Conservation (phyloP, 2,329 filamentous ascomycete species). For the Exophiala sideris region DNA sequence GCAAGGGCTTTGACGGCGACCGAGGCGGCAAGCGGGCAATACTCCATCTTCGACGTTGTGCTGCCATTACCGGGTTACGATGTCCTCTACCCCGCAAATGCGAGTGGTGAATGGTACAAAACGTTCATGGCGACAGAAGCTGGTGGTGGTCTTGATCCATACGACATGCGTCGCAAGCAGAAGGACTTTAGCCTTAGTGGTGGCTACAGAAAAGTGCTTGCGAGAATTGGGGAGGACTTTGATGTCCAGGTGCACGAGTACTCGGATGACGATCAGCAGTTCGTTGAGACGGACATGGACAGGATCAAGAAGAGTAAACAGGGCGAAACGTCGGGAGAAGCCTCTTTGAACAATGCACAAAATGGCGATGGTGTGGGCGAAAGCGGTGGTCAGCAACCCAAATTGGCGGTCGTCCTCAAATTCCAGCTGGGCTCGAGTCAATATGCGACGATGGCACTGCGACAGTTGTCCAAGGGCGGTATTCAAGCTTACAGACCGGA, state of each 20-base stretch:
- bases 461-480: slow-evolving; percentile 73
- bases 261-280: slow-evolving; percentile 65
- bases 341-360: not conserved
- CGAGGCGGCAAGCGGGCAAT: slow-evolving; percentile 74
- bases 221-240: slow-evolving; percentile 62
- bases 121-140: slow-evolving; percentile 77
- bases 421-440: slow-evolving; percentile 75
- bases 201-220: slow-evolving; percentile 80
- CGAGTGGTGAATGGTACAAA: slow-evolving; percentile 77
- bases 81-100: slow-evolving; percentile 79
- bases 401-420: slow-evolving; percentile 50
- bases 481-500: slow-evolving; percentile 62
- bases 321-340: slow-evolving; percentile 15
- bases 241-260: slow-evolving; percentile 70
- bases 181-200: slow-evolving; percentile 87
- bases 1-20: slow-evolving; percentile 71
- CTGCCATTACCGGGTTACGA: slow-evolving; percentile 91
- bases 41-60: slow-evolving; percentile 81
- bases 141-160: slow-evolving; percentile 76
- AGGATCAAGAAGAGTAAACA: slow-evolving; percentile 49
- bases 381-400: slow-evolving; percentile 17
- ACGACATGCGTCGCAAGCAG: slow-evolving; percentile 80
- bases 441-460: slow-evolving; percentile 79
- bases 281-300: slow-evolving; percentile 85
- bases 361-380: slow-evolving; percentile 9